These are phyloP conservation scores for Corchorus capsularis DNA, from an alignment of 345 rosid genomes.

Conservation along the genomic window DNA sequence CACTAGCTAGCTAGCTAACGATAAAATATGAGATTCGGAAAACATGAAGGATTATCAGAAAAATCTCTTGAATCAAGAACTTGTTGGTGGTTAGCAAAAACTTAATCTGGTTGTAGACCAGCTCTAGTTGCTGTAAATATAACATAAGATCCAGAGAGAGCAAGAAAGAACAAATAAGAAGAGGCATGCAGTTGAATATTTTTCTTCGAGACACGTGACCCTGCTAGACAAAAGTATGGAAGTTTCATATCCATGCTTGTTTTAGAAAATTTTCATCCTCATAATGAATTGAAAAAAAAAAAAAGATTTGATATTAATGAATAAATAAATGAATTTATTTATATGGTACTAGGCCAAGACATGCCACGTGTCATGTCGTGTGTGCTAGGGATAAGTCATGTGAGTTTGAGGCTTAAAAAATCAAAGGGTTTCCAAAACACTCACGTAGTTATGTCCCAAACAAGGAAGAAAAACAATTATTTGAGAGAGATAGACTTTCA, in stretches of 20 bases:
- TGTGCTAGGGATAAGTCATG: slow-evolving; percentile 46
- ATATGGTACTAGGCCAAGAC: slow-evolving; percentile 39
- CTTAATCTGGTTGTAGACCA: slow-evolving; percentile 16
- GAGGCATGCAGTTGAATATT: neutral
- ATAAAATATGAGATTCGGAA: neutral
- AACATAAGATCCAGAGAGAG: neutral
- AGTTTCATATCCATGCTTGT: slow-evolving; percentile 24
- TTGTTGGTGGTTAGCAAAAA: slow-evolving; percentile 38
- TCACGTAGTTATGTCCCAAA: slow-evolving; percentile 50
- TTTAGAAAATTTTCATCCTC: neutral
- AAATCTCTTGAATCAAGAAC: slow-evolving; percentile 19
- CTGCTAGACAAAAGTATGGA: slow-evolving; percentile 30
- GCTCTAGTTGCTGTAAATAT: neutral
- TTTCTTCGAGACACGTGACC: slow-evolving; percentile 37
- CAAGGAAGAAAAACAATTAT: slow-evolving; percentile 34
- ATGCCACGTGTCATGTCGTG: slow-evolving; percentile 65
- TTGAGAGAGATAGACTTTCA: slow-evolving; percentile 22
- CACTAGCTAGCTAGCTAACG: neutral
- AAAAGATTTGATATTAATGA: no score
- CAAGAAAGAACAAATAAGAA: neutral
- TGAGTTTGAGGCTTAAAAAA: slow-evolving; percentile 35
- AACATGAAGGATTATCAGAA: slow-evolving; percentile 26
- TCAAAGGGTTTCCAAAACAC: slow-evolving; percentile 22
- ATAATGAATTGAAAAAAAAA: neutral
- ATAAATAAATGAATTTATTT: neutral